These are phyloP conservation scores for Aotearoamyces nothofagi DNA, from an alignment of 2,329 filamentous ascomycete genomes.

Conservation along the genomic window DNA sequence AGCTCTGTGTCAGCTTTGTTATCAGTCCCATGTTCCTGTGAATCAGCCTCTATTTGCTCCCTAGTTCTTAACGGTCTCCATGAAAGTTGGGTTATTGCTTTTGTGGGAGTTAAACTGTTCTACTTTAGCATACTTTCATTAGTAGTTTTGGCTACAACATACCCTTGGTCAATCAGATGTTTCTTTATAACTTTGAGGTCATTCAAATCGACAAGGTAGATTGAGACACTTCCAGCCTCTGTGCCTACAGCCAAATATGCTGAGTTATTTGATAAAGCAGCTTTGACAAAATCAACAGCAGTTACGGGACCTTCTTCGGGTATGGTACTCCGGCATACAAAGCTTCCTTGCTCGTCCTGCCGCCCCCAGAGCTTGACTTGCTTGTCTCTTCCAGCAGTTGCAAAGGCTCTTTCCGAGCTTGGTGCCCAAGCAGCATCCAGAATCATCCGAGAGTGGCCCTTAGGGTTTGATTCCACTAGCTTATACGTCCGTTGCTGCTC, in stretches of 20 bases:
- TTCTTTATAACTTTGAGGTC: not conserved
- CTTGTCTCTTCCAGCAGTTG: slow-evolving; percentile 85
- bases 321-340: slow-evolving; percentile 27
- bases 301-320: slow-evolving; percentile 47
- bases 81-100: slow-evolving; percentile 35
- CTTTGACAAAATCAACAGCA: slow-evolving; percentile 49
- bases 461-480: slow-evolving; percentile 52
- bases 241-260: slow-evolving; percentile 39
- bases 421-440: slow-evolving; percentile 73
- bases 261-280: slow-evolving; percentile 14
- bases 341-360: slow-evolving; percentile 16
- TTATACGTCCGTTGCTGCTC: slow-evolving; percentile 29
- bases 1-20: too few species aligned
- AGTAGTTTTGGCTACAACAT: not conserved
- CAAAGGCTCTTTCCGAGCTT: slow-evolving; percentile 39
- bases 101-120: slow-evolving; percentile 26
- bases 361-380: slow-evolving; percentile 54
- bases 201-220: slow-evolving; percentile 11
- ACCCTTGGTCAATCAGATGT: not conserved
- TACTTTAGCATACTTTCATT: slow-evolving; percentile 3
- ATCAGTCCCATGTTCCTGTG: too few species aligned
- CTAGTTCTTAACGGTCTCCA: slow-evolving; percentile 52
- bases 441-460: slow-evolving; percentile 88
- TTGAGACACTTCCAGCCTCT: slow-evolving; percentile 24
- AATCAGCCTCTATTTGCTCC: slow-evolving; percentile 5